These are phyloP conservation scores for Trypanosoma congolense DNA, from an alignment of 208 protist genomes.

Conservation along the genomic window DNA sequence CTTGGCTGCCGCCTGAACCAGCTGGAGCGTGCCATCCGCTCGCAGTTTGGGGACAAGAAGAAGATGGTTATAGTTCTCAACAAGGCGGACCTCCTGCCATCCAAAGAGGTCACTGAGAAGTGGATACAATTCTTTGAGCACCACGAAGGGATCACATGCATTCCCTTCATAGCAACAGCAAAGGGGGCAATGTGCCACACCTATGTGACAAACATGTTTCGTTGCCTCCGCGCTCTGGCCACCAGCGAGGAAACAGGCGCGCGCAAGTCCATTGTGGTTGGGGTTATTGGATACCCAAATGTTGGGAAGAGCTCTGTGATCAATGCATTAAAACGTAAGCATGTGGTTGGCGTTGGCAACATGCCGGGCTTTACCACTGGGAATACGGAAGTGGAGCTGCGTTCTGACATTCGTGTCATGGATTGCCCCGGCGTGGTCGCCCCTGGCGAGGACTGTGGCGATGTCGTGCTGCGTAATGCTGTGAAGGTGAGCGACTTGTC, in stretches of 20 bases:
- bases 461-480: conserved; percentile 94
- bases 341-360: conserved; percentile 88
- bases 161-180: conserved; percentile 86
- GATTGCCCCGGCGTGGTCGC: conserved; percentile 97
- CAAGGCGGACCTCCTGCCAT: conserved; percentile 96
- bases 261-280: conserved; percentile 92
- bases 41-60: conserved; percentile 86
- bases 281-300: conserved; percentile 98
- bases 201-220: conserved; percentile 82
- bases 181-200: conserved; percentile 51
- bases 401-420: conserved; percentile 94
- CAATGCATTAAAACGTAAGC: conserved; percentile 95
- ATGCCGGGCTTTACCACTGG: conserved; percentile 94
- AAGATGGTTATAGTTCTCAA: conserved; percentile 95
- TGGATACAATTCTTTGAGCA: conserved; percentile 86
- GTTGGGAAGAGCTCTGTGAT: conserved; percentile 97
- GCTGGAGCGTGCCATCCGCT: conserved; percentile 91
- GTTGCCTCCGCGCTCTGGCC: conserved; percentile 88
- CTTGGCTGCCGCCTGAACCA: conserved; percentile 92
- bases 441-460: conserved; percentile 75
- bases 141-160: conserved; percentile 70
- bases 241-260: conserved; percentile 67
- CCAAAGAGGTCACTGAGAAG: conserved; percentile 81
- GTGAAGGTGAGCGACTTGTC: conserved; percentile 92
- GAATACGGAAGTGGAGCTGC: conserved; percentile 94